Percentiles rank a stretch among this genome's conserved stretches.
Conservation (phyloP, 2,329 filamentous ascomycete species). For the Sarocladium oryzae region DNA sequence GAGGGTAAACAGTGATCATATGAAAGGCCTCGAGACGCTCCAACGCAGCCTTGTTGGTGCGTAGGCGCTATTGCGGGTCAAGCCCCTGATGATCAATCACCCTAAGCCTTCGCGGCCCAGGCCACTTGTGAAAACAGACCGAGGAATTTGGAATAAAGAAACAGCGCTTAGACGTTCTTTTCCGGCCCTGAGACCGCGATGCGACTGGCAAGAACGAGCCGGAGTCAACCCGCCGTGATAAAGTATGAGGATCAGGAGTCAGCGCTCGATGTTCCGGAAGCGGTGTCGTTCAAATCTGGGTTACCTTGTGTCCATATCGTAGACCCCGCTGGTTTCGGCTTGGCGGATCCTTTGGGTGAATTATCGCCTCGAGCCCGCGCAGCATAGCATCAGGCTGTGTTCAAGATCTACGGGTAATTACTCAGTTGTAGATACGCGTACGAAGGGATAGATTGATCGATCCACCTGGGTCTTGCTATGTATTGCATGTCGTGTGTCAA, state of each 20-base stretch:
- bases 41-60: slow-evolving; percentile 1
- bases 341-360: not conserved
- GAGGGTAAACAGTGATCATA: not conserved
- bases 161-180: not conserved
- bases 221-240: not conserved
- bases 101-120: not conserved
- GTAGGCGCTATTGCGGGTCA: not conserved
- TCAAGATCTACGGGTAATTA: not conserved
- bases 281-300: not conserved
- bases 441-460: not conserved
- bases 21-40: not conserved
- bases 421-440: not conserved
- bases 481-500: slow-evolving; percentile 1
- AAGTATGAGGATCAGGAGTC: slow-evolving; percentile 1
- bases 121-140: not conserved
- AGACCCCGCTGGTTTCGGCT: not conserved
- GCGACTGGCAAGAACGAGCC: slow-evolving; percentile 1
- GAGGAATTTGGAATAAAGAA: not conserved
- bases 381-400: not conserved
- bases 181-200: not conserved
- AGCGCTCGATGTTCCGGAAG: not conserved
- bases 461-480: not conserved
- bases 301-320: not conserved
- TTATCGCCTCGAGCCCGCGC: not conserved
- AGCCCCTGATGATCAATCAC: slow-evolving; percentile 1